Conservation (phyloP, 2,329 filamentous ascomycete species). For the Bipolaris sorokiniana region DNA sequence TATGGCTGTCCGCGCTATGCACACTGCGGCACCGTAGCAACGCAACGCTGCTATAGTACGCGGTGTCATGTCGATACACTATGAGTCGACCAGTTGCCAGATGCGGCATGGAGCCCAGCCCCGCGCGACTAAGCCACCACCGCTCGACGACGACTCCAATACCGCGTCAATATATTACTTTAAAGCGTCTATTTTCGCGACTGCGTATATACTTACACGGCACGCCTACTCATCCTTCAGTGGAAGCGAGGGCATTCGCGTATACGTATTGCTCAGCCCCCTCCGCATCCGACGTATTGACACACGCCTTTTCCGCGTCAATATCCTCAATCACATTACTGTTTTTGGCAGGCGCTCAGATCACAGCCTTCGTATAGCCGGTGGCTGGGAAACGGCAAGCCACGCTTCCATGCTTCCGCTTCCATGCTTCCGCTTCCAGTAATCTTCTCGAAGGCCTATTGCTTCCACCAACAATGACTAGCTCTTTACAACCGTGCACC, state of each 20-base stretch:
- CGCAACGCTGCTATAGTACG: constrained; percentile 20
- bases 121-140: constrained; percentile 11
- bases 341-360: not conserved
- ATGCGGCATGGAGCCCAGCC: not conserved
- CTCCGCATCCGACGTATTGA: constrained; percentile 1
- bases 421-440: constrained; percentile 15
- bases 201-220: not conserved
- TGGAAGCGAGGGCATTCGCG: not conserved
- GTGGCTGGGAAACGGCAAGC: constrained; percentile 1
- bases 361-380: not conserved
- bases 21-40: constrained; percentile 18
- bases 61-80: constrained; percentile 8
- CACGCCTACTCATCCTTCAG: constrained; percentile 3
- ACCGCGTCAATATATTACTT: constrained; percentile 7
- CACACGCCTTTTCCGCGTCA: constrained; percentile 2
- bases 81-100: constrained; percentile 18
- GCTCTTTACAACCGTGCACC: constrained; percentile 17
- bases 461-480: constrained; percentile 16
- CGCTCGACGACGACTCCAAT: constrained; percentile 1
- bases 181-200: too few species aligned
- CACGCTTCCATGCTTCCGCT: constrained; percentile 8
- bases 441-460: constrained; percentile 23
- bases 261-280: constrained; percentile 5
- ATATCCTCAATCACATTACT: not conserved
- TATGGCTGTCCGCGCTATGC: constrained; percentile 10